Percentiles rank a stretch among this genome's conserved stretches.
These are phyloP conservation scores for Lycium barbarum DNA, from an alignment of 257 asterid species.

Conservation along the genomic window DNA sequence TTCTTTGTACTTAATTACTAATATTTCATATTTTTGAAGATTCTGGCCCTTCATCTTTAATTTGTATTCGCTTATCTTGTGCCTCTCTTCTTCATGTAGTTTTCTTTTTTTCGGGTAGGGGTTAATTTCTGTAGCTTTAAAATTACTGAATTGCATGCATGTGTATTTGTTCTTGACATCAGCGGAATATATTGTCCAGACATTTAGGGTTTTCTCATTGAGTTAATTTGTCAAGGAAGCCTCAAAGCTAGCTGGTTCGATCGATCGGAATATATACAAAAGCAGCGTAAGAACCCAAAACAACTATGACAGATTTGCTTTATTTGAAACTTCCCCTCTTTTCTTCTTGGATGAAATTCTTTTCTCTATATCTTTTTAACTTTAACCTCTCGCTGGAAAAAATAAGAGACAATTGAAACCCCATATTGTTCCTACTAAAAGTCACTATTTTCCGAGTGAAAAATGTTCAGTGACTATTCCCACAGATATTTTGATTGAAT, in stretches of 20 bases:
- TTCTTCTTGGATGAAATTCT: not conserved
- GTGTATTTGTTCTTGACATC: conserved; percentile 17
- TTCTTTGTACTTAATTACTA: conserved; percentile 18
- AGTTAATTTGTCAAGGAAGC: not conserved
- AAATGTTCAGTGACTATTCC: no score
- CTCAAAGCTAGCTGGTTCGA: not conserved
- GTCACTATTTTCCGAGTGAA: no score
- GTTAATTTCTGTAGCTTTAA: not conserved
- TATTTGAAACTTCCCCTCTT: not conserved
- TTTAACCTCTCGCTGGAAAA: not conserved
- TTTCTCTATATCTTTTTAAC: not conserved
- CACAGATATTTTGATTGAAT: no score
- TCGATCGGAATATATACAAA: not conserved
- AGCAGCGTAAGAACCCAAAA: not conserved
- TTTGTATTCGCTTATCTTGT: conserved; percentile 6
- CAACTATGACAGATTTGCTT: not conserved
- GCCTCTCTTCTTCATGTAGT: no score
- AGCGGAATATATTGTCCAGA: not conserved
- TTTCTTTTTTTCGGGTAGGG: not conserved
- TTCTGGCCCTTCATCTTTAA: conserved; percentile 23
- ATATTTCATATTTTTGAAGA: conserved; percentile 16
- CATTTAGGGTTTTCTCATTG: conserved; percentile 55
- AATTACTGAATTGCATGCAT: conserved; percentile 33
- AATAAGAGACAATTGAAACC: not conserved
- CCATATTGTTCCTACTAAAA: no score